Percentiles rank a stretch among this genome's conserved stretches.
Conservation (phyloP, 2,329 filamentous ascomycete genomes). For the Keithomyces neogunnii region DNA sequence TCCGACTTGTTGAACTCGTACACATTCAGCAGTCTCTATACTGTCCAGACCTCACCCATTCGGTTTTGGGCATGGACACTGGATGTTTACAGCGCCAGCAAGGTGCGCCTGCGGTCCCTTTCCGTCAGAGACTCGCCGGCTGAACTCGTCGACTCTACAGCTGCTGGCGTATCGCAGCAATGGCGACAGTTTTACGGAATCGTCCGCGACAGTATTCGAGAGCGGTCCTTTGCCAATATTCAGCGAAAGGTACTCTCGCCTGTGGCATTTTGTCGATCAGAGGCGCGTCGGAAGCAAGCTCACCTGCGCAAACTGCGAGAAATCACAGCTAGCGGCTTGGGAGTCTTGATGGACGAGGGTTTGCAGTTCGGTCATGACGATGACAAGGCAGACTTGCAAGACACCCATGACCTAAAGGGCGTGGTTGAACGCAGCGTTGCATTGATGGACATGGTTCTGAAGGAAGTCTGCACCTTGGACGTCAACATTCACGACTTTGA, state of each 20-base stretch:
- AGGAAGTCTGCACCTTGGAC: constrained; percentile 58
- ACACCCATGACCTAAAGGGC: constrained; percentile 52
- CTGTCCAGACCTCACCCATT: constrained; percentile 74
- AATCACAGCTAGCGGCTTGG: constrained; percentile 77
- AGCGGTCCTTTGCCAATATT: constrained; percentile 63
- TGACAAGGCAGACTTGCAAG: constrained; percentile 44
- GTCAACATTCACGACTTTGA: constrained; percentile 55
- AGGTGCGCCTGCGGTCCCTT: constrained; percentile 30
- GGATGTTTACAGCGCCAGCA: constrained; percentile 60
- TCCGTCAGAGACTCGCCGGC: constrained; percentile 19
- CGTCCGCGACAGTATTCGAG: constrained; percentile 65
- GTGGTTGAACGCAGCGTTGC: constrained; percentile 73
- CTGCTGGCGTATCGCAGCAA: constrained; percentile 35
- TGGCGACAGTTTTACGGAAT: constrained; percentile 72
- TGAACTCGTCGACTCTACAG: constrained; percentile 26
- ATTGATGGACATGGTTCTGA: constrained; percentile 78
- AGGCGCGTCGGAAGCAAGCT: constrained; percentile 67
- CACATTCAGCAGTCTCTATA: constrained; percentile 71
- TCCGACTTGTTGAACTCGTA: constrained; percentile 77
- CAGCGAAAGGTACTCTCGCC: constrained; percentile 68
- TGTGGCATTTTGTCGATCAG: constrained; percentile 63
- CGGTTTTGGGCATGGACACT: constrained; percentile 64
- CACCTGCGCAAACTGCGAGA: constrained; percentile 64
- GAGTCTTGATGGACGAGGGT: constrained; percentile 80
- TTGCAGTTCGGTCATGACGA: constrained; percentile 58